These are phyloP conservation scores for Closterium sp. DNA, from an alignment of 139 green algal species.

Conservation along the genomic window DNA sequence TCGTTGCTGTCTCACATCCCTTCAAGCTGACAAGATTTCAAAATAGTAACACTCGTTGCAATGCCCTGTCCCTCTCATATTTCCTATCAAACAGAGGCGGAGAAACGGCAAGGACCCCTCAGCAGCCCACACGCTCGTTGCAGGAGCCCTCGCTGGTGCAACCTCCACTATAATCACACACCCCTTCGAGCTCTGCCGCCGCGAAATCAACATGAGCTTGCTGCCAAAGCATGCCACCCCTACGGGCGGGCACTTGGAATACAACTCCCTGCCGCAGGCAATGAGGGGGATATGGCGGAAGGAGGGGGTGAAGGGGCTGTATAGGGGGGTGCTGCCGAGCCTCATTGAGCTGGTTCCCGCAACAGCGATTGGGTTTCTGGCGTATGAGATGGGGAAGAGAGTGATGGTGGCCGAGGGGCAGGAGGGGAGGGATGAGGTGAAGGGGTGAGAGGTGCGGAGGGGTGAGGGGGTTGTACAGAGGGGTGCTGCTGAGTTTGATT, in stretches of 20 bases:
- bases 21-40: background rate
- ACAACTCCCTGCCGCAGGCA: background rate
- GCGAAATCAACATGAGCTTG: slow-evolving; percentile 3
- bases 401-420: background rate
- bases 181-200: background rate
- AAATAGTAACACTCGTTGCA: background rate
- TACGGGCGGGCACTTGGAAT: background rate
- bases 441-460: slow-evolving; percentile 59
- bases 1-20: background rate
- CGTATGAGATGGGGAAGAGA: slow-evolving; percentile 89
- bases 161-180: background rate
- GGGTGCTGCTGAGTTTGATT: slow-evolving; percentile 29
- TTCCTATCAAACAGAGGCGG: background rate
- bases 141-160: background rate
- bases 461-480: slow-evolving; percentile 80
- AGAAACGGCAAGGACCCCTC: background rate
- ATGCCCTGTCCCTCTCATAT: background rate
- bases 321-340: slow-evolving; percentile 61
- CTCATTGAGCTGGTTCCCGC: slow-evolving; percentile 73
- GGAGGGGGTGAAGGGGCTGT: slow-evolving; percentile 81
- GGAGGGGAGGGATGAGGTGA: background rate
- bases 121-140: background rate
- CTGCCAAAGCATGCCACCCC: background rate
- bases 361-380: slow-evolving; percentile 89
- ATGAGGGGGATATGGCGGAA: slow-evolving; percentile 57